Base-by-base conservation (phyloP, 176 grass and related monocot genomes). In the Avena atlantica region DNA sequence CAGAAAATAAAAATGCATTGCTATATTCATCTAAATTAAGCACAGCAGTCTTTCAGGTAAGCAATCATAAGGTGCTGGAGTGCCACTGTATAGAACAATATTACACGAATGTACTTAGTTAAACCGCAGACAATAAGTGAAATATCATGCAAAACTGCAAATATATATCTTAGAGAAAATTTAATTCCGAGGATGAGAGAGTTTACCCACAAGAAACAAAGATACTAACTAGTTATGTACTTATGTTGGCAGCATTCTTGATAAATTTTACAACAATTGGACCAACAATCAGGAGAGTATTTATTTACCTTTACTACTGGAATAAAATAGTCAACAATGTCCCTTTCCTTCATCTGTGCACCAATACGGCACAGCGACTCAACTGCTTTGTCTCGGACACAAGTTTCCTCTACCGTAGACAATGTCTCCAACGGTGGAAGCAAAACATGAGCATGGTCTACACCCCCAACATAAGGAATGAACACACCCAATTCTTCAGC, bases 241-340 rank as follows among this genome's bases (percentile, higher is more conserved):
- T 5, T 27, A 58, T 17, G 47, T 48, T 74, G 53, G 9, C 0
- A 47, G 1, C 21, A 17, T 60, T 27, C 17, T 75, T 36, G 10
- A 52, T 10, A 82, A 40, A 48, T 48, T 48, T 48, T 48, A 10
- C 45, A 48, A 48, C 45, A 48, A 10, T 48, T 48, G 45, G 45
- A 48, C 45, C 45, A 48, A 48, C 44, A 48, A 69, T 27, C 55
- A 84, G 50, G 19, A 24, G 24, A 24, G 15, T 17, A 27, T 20
- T 64, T 27, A 4, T 15, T n/a, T 81, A 97, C 95, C 95, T 98
- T 98, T 81, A 92, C 88, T 45, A 89, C 85, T 31, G 89, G 91
- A n/a, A 90, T 79, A 16, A 98, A 95, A 84, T 88, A 95, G 47
- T 98, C 93, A 14, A 91, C 84, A 29, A 98, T 78, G 51, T 98